Evolutionary conservation across 768 basidiomycete species (phyloP).

Genomic region (Tulasnella sp.): DNA sequence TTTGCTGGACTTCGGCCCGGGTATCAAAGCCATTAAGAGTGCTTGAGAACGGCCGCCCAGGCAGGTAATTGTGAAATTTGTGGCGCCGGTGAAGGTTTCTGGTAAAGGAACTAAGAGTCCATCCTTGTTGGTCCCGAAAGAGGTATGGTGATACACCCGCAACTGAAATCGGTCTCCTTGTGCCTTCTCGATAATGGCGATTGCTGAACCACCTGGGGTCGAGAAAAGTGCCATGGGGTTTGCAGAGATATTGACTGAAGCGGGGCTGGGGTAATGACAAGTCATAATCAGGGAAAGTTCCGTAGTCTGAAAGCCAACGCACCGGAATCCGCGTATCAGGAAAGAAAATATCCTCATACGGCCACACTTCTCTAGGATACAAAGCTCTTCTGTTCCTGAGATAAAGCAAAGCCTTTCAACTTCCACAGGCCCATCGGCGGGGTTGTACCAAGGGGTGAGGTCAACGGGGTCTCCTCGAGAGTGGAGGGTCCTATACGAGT

Average conservation of each 20-base stretch:
- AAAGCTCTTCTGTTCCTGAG: slow-evolving; percentile 39
- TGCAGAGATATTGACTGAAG: slow-evolving; percentile 31
- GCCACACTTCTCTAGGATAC: slow-evolving; percentile 35
- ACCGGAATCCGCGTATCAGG: slow-evolving; percentile 44
- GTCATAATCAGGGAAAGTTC: not conserved
- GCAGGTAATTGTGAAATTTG: slow-evolving; percentile 29
- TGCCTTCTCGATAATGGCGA: slow-evolving; percentile 28
- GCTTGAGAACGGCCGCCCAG: slow-evolving; percentile 35
- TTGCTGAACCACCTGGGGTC: slow-evolving; percentile 44
- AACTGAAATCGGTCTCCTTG: slow-evolving; percentile 20
- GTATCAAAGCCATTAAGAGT: slow-evolving; percentile 35
- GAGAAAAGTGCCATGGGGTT: slow-evolving; percentile 31
- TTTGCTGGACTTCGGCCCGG: slow-evolving; percentile 19
- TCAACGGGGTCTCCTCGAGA: slow-evolving; percentile 32
- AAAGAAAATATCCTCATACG: slow-evolving; percentile 42
- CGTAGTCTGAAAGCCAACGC: slow-evolving; percentile 7
- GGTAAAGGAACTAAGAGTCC: slow-evolving; percentile 33
- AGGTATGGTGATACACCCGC: slow-evolving; percentile 42
- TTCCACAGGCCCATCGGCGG: slow-evolving; percentile 9
- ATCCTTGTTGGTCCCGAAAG: slow-evolving; percentile 39
- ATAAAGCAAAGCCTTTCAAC: slow-evolving; percentile 36
- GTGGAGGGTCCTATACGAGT: slow-evolving; percentile 29
- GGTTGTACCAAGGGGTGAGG: slow-evolving; percentile 37
- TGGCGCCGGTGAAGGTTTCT: slow-evolving; percentile 14
- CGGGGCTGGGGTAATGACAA: slow-evolving; percentile 29